Evolutionary conservation across 2,329 filamentous ascomycete genomes (phyloP).

Genomic region (Fusarium transvaalense): DNA sequence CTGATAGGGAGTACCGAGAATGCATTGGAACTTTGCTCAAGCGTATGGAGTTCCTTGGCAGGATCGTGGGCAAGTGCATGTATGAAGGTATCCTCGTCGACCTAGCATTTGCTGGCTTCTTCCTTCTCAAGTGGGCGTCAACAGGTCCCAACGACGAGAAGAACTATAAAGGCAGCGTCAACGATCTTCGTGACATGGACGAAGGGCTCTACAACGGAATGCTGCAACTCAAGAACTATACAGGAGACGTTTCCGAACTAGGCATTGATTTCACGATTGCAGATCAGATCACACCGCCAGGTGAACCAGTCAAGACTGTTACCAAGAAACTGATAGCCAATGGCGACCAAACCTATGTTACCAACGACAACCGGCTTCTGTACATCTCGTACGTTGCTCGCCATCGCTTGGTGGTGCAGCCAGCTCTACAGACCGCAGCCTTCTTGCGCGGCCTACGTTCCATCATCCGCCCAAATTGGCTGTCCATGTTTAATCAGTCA

Average conservation of each 20-base stretch:
- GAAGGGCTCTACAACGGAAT: conserved; percentile 91
- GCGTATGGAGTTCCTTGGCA: conserved; percentile 90
- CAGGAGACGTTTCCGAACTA: conserved; percentile 78
- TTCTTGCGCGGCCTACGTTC: conserved; percentile 88
- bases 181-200: conserved; percentile 93
- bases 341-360: conserved; percentile 83
- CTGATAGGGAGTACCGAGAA: conserved; percentile 67
- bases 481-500: conserved; percentile 98
- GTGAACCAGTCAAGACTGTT: conserved; percentile 67
- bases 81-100: conserved; percentile 98
- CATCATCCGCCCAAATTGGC: conserved; percentile 92
- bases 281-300: conserved; percentile 69
- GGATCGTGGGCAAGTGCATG: conserved; percentile 94
- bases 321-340: conserved; percentile 81
- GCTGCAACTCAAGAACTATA: conserved; percentile 83
- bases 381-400: conserved; percentile 94
- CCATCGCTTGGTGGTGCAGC: conserved; percentile 86
- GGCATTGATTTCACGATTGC: conserved; percentile 90
- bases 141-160: conserved; percentile 73
- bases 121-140: conserved; percentile 93
- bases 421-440: conserved; percentile 82
- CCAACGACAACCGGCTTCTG: conserved; percentile 91
- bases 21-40: conserved; percentile 72
- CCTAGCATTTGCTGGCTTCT: conserved; percentile 93
- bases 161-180: conserved; percentile 90